Conservation (phyloP, 768 basidiomycete species). For the Phlebiopsis flavidoalba region DNA sequence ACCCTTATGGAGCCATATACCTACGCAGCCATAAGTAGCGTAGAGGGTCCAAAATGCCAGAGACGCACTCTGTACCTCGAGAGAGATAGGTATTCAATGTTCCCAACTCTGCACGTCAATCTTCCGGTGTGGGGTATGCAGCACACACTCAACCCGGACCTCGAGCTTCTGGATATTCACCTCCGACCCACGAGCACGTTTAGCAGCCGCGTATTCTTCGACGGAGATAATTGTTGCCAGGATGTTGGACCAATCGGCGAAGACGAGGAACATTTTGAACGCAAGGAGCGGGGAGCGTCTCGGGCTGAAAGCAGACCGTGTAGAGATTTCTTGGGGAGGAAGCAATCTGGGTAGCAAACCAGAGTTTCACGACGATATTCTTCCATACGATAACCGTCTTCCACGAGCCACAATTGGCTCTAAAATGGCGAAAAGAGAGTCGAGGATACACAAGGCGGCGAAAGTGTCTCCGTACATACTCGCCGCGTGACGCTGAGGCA, state of each 20-base stretch:
- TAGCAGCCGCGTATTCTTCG: conserved; percentile 46
- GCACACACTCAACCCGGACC: conserved; percentile 75
- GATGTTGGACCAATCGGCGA: conserved; percentile 67
- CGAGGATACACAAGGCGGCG: too few species aligned
- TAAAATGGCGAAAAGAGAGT: neutral
- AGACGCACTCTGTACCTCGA: conserved; percentile 65
- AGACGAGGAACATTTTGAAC: conserved; percentile 61
- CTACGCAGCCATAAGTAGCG: conserved; percentile 30
- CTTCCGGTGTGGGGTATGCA: conserved; percentile 67
- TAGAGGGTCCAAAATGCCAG: neutral
- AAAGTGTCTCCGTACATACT: conserved; percentile 49
- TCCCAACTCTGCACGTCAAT: conserved; percentile 78
- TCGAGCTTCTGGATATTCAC: too few species aligned
- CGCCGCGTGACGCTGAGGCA: neutral
- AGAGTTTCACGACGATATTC: conserved; percentile 51
- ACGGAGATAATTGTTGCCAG: conserved; percentile 63
- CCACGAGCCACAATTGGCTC: conserved; percentile 76
- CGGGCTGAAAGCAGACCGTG: conserved; percentile 48
- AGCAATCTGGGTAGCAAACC: conserved; percentile 43
- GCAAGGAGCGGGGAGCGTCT: conserved; percentile 58
- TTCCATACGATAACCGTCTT: conserved; percentile 61
- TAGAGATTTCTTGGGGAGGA: conserved; percentile 52
- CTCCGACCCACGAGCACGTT: conserved; percentile 45
- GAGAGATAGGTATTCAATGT: conserved; percentile 67
- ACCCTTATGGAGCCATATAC: too few species aligned